Conservation (phyloP, 1,284 basidiomycete species). For the Tremellales sp. region DNA sequence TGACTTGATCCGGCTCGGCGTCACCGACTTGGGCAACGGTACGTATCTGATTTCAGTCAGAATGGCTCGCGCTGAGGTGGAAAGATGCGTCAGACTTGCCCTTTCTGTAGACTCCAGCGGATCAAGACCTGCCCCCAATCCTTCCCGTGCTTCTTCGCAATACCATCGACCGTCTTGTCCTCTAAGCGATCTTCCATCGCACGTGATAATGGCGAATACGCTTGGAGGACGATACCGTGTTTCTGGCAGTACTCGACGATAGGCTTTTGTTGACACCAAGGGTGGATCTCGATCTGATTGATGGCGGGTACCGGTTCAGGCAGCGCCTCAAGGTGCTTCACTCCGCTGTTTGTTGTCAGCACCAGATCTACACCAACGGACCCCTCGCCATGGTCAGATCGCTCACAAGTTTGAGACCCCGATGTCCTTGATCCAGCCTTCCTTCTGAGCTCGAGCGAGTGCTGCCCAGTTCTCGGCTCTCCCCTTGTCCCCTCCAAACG, state of each 20-base stretch:
- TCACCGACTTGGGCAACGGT: conserved; percentile 70
- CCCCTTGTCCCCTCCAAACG: conserved; percentile 22
- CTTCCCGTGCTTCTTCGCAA: conserved; percentile 63
- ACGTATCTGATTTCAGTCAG: conserved; percentile 52
- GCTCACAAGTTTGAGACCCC: conserved; percentile 73
- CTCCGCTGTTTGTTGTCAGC: conserved; percentile 52
- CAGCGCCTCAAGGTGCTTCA: conserved; percentile 76
- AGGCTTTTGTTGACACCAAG: conserved; percentile 72
- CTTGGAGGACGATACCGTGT: conserved; percentile 67
- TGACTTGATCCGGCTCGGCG: conserved; percentile 60
- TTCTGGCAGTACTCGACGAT: conserved; percentile 71
- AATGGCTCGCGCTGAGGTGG: background rate
- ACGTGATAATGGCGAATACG: conserved; percentile 68
- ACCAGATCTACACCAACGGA: background rate
- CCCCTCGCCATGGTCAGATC: no score
- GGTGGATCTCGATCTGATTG: conserved; percentile 84
- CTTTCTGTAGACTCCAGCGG: conserved; percentile 77
- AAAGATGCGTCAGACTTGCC: conserved; percentile 54
- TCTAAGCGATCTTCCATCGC: conserved; percentile 54
- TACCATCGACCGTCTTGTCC: conserved; percentile 54
- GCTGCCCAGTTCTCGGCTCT: conserved; percentile 26
- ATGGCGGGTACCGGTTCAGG: conserved; percentile 63
- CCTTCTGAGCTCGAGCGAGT: conserved; percentile 46
- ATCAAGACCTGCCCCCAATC: conserved; percentile 68
- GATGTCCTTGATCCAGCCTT: conserved; percentile 63